Base-by-base conservation (phyloP, 2,329 filamentous ascomycete genomes). In the Aspergillus puulaauensis region DNA sequence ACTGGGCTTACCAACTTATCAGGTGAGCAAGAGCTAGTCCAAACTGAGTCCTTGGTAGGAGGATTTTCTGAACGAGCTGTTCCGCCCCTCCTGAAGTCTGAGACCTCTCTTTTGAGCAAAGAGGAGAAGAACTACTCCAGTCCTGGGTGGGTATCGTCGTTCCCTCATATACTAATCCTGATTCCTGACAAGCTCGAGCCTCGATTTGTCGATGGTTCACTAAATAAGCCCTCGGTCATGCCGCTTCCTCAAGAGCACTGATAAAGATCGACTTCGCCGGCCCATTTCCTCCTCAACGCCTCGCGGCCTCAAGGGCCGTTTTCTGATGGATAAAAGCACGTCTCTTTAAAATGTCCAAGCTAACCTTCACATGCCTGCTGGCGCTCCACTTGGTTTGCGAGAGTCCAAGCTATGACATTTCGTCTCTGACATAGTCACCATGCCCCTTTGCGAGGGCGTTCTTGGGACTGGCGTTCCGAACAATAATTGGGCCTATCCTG, bases 171-270 rank as follows among this genome's bases (percentile, higher is more conserved):
- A 41, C 21, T 21, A 3, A 21, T 21, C 21, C 21, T 21, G 21
- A 52, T 57, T 53, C 46, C 49, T 53, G 54, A 50, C 57, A 55
- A 52, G 43, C 35, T 51, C 51, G 15, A 50, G 51, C 48, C 27
- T 56, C 52, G 44, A 63, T 58, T 63, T 53, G 47, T 54, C 41
- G 44, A 56, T 35, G 55, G 58, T 58, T 54, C 50, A 49, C 53
- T 44, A 51, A 63, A 58, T 59, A 54, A 59, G 54, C 45, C 59
- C 53, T 61, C 53, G 21, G 33, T 31, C 23, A 15, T 17, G 40
- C 33, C 41, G 51, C 46, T 54, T 27, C 23, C 50, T 52, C 41
- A 43, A 52, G 40, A 39, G 49, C 58, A 17, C 21, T 44, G 24
- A 48, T 50, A 54, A 53, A 54, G 60, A 58, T 61, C 52, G 49